A percentile compares a stretch with the other conserved stretches of the same genome.
phyloP scores from a whole-genome alignment of 75 land plant genomes.

The Cupressus sempervirens region DNA sequence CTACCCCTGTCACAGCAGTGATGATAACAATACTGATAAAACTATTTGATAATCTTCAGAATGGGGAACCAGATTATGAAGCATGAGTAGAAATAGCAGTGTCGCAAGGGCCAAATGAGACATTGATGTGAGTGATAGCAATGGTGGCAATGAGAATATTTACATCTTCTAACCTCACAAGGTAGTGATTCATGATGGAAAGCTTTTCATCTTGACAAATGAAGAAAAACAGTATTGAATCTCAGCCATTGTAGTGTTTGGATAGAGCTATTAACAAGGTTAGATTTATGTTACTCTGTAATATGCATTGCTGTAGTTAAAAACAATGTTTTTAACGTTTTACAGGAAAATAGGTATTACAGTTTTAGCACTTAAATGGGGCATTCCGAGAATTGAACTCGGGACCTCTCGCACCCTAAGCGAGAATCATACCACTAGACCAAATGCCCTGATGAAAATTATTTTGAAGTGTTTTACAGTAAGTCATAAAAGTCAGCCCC shows the following conservation, averaged over 20 bases:
- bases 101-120: slow-evolving; percentile 39
- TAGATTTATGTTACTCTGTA: no score
- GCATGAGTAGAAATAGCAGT: no score
- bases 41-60: no score
- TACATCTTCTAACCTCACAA: slow-evolving; percentile 39
- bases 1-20: no score
- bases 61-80: no score
- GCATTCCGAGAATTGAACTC: slow-evolving; percentile 98
- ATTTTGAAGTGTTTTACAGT: no score
- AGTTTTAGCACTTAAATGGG: slow-evolving; percentile 19
- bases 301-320: no score
- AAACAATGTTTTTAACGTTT: no score
- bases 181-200: slow-evolving; percentile 41
- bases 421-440: slow-evolving; percentile 98
- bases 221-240: slow-evolving; percentile 25
- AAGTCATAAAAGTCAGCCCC: no score
- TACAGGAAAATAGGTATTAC: no score
- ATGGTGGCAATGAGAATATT: slow-evolving; percentile 40
- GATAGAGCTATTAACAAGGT: slow-evolving; percentile 44
- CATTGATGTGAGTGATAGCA: slow-evolving; percentile 42
- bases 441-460: slow-evolving; percentile 56
- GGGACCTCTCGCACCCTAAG: slow-evolving; percentile 99
- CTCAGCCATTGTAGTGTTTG: slow-evolving; percentile 37
- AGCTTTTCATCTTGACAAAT: slow-evolving; percentile 46
- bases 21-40: background rate